Percentiles rank a stretch among this genome's conserved stretches.
phyloP scores from a whole-genome alignment of 2,329 filamentous ascomycete species.

The Ophiocordyceps sinensis region DNA sequence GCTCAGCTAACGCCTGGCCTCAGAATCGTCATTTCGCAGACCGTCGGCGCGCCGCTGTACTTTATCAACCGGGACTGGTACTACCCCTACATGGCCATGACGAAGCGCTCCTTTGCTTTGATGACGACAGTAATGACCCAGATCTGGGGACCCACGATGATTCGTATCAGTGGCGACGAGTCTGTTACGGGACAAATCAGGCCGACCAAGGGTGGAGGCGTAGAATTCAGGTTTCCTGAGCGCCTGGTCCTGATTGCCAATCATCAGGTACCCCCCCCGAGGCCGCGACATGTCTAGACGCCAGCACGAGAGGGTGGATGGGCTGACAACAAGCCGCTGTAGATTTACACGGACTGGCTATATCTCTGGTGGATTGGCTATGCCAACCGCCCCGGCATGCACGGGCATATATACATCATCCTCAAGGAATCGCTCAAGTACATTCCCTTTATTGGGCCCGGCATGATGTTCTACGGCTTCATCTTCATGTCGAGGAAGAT shows the following conservation, averaged over 20 bases:
- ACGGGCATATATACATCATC: conserved; percentile 81
- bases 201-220: conserved; percentile 53
- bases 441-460: conserved; percentile 65
- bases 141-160: conserved; percentile 73
- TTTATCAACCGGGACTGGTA: conserved; percentile 63
- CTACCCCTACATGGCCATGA: conserved; percentile 76
- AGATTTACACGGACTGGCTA: conserved; percentile 82
- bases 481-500: conserved; percentile 88
- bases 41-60: conserved; percentile 64
- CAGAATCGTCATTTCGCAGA: conserved; percentile 56
- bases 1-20: conserved; percentile 3
- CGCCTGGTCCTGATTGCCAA: conserved; percentile 75
- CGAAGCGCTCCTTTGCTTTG: conserved; percentile 71
- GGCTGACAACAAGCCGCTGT: conserved; percentile 7
- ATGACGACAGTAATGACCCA: conserved; percentile 68
- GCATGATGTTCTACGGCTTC: conserved; percentile 78
- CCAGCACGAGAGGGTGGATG: background rate
- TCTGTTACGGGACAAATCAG: conserved; percentile 64
- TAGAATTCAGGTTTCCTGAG: conserved; percentile 70
- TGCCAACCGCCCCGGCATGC: conserved; percentile 57
- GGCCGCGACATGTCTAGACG: background rate
- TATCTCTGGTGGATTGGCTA: conserved; percentile 95
- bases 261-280: conserved; percentile 44
- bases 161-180: conserved; percentile 71
- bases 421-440: conserved; percentile 75